Percentiles rank a stretch among this genome's conserved stretches.
Evolutionary conservation across 2,329 filamentous ascomycete genomes (phyloP).

Genomic region (Cladophialophora yegresii): DNA sequence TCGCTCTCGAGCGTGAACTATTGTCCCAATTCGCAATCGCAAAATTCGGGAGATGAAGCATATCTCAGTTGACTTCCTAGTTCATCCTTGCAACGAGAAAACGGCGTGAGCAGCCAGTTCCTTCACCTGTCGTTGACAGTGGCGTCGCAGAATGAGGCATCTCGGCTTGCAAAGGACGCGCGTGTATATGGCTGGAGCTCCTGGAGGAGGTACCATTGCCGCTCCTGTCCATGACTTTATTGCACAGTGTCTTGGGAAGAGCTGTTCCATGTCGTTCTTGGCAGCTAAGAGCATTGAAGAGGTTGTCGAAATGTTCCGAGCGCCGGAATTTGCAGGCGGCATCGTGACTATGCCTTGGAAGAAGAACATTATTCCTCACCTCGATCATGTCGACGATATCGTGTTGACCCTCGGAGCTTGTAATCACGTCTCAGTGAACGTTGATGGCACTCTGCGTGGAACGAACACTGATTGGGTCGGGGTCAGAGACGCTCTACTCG

Average conservation of each 20-base stretch:
- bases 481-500: constrained; percentile 44
- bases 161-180: neutral
- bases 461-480: constrained; percentile 51
- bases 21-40: neutral
- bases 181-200: constrained; percentile 18
- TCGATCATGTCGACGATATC: constrained; percentile 42
- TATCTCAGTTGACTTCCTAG: neutral
- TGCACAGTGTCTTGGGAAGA: constrained; percentile 40
- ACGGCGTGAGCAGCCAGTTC: neutral
- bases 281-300: constrained; percentile 42
- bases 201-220: constrained; percentile 44
- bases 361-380: constrained; percentile 42
- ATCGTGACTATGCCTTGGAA: constrained; percentile 51
- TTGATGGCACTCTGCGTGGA: constrained; percentile 39
- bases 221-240: constrained; percentile 47
- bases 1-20: no score
- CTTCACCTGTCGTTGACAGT: neutral
- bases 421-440: constrained; percentile 17
- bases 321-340: constrained; percentile 40
- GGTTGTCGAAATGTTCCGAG: constrained; percentile 38
- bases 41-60: neutral
- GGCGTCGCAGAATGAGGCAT: neutral
- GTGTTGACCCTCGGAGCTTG: constrained; percentile 41
- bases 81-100: neutral
- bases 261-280: constrained; percentile 42